Evolutionary conservation across 257 asterid species (phyloP).

Genomic region (Catharanthus roseus): DNA sequence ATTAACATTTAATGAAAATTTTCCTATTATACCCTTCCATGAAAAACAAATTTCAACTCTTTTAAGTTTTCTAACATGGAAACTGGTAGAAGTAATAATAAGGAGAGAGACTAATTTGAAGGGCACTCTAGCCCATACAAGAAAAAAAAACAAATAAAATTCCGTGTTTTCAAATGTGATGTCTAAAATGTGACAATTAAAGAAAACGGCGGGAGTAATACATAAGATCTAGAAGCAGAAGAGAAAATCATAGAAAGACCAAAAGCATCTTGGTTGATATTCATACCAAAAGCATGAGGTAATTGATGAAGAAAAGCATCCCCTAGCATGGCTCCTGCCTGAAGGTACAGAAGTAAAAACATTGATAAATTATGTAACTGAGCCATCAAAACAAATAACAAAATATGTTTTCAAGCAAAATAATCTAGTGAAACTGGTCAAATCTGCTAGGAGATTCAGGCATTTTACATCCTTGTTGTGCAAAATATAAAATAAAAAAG

Average conservation of each 20-base stretch:
- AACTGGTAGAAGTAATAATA: no score
- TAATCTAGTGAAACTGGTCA: background rate
- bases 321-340: slow-evolving; percentile 99
- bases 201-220: no score
- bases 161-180: no score
- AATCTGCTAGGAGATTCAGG: background rate
- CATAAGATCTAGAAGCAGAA: slow-evolving; percentile 4
- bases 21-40: no score
- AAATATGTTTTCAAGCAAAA: background rate
- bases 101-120: no score
- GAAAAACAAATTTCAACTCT: no score
- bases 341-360: slow-evolving; percentile 15
- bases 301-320: slow-evolving; percentile 99
- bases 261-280: slow-evolving; percentile 7
- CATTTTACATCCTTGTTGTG: background rate
- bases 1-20: no score
- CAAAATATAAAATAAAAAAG: background rate
- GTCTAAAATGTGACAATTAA: no score
- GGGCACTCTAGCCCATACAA: no score
- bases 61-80: no score
- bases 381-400: background rate
- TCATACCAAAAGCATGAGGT: slow-evolving; percentile 98
- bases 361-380: slow-evolving; percentile 1
- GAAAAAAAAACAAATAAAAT: no score
- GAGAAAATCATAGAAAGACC: background rate